phyloP scores from a whole-genome alignment of 805 yeast genomes.

The Ogataea pini region DNA sequence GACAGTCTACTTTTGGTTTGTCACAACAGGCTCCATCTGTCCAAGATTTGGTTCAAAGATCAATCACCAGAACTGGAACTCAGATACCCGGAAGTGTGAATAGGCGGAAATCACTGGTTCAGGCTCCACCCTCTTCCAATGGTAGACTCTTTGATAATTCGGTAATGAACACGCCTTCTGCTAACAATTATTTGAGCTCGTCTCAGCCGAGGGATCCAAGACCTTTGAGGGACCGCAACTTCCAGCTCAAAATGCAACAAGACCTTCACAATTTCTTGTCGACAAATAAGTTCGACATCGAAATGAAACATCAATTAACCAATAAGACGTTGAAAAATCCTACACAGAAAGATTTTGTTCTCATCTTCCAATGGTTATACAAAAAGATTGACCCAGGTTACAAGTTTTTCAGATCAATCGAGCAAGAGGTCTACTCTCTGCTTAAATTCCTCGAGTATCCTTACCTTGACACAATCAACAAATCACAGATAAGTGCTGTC shows the following conservation, averaged over 20 bases:
- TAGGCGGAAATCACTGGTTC: conserved; percentile 19
- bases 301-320: conserved; percentile 69
- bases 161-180: conserved; percentile 20
- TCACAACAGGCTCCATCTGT: conserved; percentile 24
- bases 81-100: conserved; percentile 15
- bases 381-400: conserved; percentile 78
- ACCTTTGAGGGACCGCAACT: conserved; percentile 72
- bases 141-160: conserved; percentile 26
- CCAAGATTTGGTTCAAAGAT: conserved; percentile 31
- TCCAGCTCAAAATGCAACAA: conserved; percentile 64
- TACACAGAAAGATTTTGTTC: conserved; percentile 81
- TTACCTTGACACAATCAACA: conserved; percentile 73
- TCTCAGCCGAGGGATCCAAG: conserved; percentile 58
- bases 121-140: conserved; percentile 24
- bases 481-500: conserved; percentile 86
- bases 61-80: conserved; percentile 26
- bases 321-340: conserved; percentile 69
- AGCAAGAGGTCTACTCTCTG: conserved; percentile 70
- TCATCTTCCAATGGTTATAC: conserved; percentile 79
- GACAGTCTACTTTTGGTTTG: conserved; percentile 30
- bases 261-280: conserved; percentile 66
- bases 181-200: conserved; percentile 9
- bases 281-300: conserved; percentile 68
- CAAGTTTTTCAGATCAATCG: conserved; percentile 65
- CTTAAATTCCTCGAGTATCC: conserved; percentile 74